Percentiles rank a stretch among this genome's conserved stretches.
Conservation (phyloP, 352 stramenopile species). For the Aphanomyces stellatus region DNA sequence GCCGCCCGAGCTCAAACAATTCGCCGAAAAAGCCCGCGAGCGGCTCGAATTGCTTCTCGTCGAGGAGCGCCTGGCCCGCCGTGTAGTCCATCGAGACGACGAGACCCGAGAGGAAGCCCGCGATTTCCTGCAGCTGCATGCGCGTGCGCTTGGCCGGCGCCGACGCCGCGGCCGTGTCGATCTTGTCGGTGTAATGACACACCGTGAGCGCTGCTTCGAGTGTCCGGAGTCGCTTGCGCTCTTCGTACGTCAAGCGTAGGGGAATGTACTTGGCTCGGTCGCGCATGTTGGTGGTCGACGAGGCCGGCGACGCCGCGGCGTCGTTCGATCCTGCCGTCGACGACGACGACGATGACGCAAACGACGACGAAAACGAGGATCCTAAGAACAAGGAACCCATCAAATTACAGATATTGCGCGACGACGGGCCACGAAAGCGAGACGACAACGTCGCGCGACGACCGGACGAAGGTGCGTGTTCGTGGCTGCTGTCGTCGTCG, state of each 20-base stretch:
- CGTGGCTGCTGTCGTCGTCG: too few relatives aligned
- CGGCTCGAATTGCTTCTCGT: conserved; percentile 86
- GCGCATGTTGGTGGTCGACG: conserved; percentile 32
- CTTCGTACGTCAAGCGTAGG: conserved; percentile 91
- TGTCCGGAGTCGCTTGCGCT: conserved; percentile 90
- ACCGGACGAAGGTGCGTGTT: conserved; percentile 15
- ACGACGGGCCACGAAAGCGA: conserved; percentile 26
- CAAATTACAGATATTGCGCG: conserved; percentile 83
- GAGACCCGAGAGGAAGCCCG: conserved; percentile 85
- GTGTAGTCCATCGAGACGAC: conserved; percentile 86
- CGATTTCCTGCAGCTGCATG: conserved; percentile 88
- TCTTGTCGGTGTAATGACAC: conserved; percentile 90
- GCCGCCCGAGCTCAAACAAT: conserved; percentile 90
- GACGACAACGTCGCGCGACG: conserved; percentile 28
- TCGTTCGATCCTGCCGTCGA: too few relatives aligned
- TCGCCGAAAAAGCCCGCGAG: conserved; percentile 85
- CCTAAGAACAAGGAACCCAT: conserved; percentile 69
- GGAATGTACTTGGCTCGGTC: conserved; percentile 95
- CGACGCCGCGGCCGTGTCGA: conserved; percentile 64
- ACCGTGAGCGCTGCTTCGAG: conserved; percentile 91
- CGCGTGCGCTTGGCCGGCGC: conserved; percentile 72
- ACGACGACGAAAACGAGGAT: neutral
- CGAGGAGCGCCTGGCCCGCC: conserved; percentile 72
- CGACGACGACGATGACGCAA: neutral
- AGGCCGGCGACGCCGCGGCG: neutral